These are phyloP conservation scores for Backusella westeae DNA, from an alignment of 192 early-diverging fungal species.

Conservation along the genomic window DNA sequence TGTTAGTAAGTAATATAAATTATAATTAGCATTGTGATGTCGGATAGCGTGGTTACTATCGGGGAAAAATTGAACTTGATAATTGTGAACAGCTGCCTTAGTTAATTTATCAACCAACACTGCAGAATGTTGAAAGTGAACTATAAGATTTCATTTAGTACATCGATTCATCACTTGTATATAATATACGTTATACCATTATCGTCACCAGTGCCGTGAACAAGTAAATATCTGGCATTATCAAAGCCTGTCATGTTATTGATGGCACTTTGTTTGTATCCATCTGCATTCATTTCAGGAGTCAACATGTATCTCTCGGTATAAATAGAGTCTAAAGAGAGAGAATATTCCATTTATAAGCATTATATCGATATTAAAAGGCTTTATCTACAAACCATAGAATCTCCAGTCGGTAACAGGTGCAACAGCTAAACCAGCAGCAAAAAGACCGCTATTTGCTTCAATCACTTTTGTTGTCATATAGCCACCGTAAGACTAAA, in stretches of 20 bases:
- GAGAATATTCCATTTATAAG: neutral
- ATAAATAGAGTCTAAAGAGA: slow-evolving; percentile 78
- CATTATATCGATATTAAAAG: neutral
- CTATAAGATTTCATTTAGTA: slow-evolving; percentile 28
- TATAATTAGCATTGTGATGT: slow-evolving; percentile 69
- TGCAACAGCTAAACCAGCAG: slow-evolving; percentile 88
- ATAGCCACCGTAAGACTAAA: slow-evolving; percentile 88
- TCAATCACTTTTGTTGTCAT: slow-evolving; percentile 84
- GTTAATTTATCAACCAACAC: slow-evolving; percentile 75
- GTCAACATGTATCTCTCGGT: slow-evolving; percentile 98
- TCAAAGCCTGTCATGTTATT: slow-evolving; percentile 80
- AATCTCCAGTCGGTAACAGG: slow-evolving; percentile 93
- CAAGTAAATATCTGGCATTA: slow-evolving; percentile 73
- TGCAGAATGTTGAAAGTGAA: slow-evolving; percentile 92
- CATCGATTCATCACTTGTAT: neutral
- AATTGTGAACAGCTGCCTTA: slow-evolving; percentile 67
- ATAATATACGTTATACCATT: slow-evolving; percentile 48
- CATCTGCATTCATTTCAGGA: slow-evolving; percentile 69
- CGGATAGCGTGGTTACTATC: slow-evolving; percentile 90
- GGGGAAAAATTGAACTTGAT: slow-evolving; percentile 85
- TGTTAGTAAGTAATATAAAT: slow-evolving; percentile 44
- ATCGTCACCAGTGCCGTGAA: slow-evolving; percentile 91
- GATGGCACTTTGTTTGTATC: slow-evolving; percentile 79
- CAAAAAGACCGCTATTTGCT: slow-evolving; percentile 77
- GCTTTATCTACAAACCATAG: slow-evolving; percentile 33